Evolutionary conservation across 768 basidiomycete genomes (phyloP).

Genomic region (Mycena kentingensis): DNA sequence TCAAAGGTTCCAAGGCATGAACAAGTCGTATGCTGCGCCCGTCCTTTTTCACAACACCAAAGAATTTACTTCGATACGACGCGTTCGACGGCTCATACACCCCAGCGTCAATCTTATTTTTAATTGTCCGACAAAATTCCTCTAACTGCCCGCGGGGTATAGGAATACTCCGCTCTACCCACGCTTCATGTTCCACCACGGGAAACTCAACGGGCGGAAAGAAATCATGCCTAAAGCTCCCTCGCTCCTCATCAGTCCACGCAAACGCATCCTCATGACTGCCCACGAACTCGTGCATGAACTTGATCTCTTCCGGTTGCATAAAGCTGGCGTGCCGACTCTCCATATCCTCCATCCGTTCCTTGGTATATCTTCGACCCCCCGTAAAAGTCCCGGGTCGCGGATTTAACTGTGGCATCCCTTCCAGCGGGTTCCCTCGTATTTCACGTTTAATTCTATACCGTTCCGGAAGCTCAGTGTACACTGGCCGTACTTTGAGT

Average conservation of each 20-base stretch:
- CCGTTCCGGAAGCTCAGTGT: constrained; percentile 17
- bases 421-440: constrained; percentile 27
- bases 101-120: constrained; percentile 15
- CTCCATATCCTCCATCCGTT: constrained; percentile 20
- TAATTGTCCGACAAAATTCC: constrained; percentile 17
- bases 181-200: too few relatives aligned
- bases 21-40: too few relatives aligned
- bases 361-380: constrained; percentile 15
- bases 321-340: constrained; percentile 24
- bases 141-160: constrained; percentile 19
- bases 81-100: constrained; percentile 11
- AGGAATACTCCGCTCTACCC: too few relatives aligned
- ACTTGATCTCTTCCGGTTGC: constrained; percentile 28
- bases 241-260: constrained; percentile 2
- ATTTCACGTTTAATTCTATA: constrained; percentile 16
- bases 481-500: constrained; percentile 20
- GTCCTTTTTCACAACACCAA: constrained; percentile 31
- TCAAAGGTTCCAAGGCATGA: constrained; percentile 21
- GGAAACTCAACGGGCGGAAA: too few relatives aligned
- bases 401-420: constrained; percentile 12
- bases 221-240: constrained; percentile 9
- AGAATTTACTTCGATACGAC: too few relatives aligned
- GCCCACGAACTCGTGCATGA: too few relatives aligned
- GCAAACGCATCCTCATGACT: constrained; percentile 21
- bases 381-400: constrained; percentile 23